Evolutionary conservation across 2,329 filamentous ascomycete genomes (phyloP).

Genomic region (Coniella lustricola): DNA sequence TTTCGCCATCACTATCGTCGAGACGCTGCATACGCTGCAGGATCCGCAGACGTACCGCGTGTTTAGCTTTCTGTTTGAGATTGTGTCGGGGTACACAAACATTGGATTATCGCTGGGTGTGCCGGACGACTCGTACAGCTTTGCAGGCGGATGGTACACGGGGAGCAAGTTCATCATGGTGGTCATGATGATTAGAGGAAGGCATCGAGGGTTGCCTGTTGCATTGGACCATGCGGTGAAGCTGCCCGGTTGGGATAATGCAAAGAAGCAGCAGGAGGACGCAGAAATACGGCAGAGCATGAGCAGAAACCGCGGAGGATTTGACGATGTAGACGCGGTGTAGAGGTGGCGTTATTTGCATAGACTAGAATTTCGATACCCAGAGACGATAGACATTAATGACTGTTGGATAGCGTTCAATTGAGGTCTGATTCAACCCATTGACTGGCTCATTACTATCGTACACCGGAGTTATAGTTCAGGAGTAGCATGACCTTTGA

Average conservation of each 20-base stretch:
- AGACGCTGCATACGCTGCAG: slow-evolving; percentile 45
- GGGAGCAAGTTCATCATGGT: slow-evolving; percentile 15
- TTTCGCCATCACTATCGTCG: slow-evolving; percentile 53
- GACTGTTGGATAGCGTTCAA: no score
- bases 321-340: not conserved
- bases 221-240: slow-evolving; percentile 46
- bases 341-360: not conserved
- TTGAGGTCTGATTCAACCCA: no score
- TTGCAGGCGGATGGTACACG: slow-evolving; percentile 12
- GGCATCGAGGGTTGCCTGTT: slow-evolving; percentile 48
- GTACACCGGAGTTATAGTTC: no score
- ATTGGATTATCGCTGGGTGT: slow-evolving; percentile 10
- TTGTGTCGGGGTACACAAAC: slow-evolving; percentile 27
- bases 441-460: no score
- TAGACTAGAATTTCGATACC: no score
- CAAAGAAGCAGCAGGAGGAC: slow-evolving; percentile 17
- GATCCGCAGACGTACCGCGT: slow-evolving; percentile 48
- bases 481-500: no score
- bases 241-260: slow-evolving; percentile 31
- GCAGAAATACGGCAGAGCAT: slow-evolving; percentile 13
- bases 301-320: slow-evolving; percentile 1
- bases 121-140: slow-evolving; percentile 10
- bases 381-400: no score
- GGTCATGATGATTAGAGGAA: slow-evolving; percentile 35
- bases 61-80: slow-evolving; percentile 55